Conservation (phyloP, 2,329 filamentous ascomycete genomes). For the Beauveria pseudobassiana region DNA sequence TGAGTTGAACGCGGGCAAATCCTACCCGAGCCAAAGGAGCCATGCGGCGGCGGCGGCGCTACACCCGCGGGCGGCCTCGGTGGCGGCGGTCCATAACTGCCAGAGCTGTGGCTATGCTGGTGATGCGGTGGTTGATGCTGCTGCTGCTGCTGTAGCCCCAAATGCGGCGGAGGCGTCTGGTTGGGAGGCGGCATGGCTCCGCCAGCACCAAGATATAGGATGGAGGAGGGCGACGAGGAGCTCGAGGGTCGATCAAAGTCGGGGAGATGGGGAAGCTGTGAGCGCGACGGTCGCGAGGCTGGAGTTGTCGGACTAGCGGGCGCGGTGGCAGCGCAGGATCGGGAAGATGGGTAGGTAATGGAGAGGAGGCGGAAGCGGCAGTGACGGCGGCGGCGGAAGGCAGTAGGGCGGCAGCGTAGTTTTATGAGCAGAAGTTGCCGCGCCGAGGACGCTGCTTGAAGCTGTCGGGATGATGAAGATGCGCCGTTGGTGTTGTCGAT, state of each 20-base stretch:
- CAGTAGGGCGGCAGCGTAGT: too few relatives aligned
- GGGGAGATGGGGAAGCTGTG: neutral
- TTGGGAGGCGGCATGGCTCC: constrained; percentile 28
- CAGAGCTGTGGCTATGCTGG: constrained; percentile 20
- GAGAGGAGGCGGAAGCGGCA: neutral
- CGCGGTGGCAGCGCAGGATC: neutral
- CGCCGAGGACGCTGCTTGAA: constrained; percentile 5
- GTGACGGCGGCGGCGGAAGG: neutral
- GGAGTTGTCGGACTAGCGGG: constrained; percentile 9
- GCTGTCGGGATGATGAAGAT: neutral
- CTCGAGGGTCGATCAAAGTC: constrained; percentile 19
- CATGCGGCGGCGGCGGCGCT: constrained; percentile 35
- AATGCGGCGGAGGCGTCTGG: constrained; percentile 34
- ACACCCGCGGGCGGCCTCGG: constrained; percentile 35
- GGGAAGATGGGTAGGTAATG: neutral
- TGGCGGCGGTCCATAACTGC: constrained; percentile 36
- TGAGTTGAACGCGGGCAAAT: constrained; percentile 44
- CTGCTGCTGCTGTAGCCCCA: constrained; percentile 18
- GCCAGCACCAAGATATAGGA: constrained; percentile 22
- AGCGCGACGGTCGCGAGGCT: constrained; percentile 6
- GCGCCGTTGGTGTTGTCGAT: constrained; percentile 3
- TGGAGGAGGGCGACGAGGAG: constrained; percentile 36
- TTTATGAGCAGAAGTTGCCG: constrained; percentile 4
- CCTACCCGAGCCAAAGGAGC: constrained; percentile 42
- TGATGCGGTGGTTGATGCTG: constrained; percentile 23